These are phyloP conservation scores for Paecilomyces variotii DNA, from an alignment of 2,329 filamentous ascomycete genomes.

Conservation along the genomic window DNA sequence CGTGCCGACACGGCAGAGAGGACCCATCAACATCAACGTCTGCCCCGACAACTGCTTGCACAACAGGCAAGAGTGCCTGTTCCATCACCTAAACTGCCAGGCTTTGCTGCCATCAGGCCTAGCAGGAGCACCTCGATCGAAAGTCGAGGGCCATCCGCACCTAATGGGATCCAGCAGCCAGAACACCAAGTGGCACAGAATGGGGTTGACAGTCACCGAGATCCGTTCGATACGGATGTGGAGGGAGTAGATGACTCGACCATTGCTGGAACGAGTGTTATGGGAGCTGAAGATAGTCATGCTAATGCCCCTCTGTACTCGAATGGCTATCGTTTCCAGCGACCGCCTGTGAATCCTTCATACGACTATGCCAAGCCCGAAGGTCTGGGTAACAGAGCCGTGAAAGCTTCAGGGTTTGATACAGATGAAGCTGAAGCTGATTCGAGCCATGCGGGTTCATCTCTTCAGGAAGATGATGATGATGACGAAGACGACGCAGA, in stretches of 20 bases:
- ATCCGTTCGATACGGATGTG: slow-evolving; percentile 37
- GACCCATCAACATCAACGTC: slow-evolving; percentile 8
- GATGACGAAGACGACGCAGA: slow-evolving; percentile 14
- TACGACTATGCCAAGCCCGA: slow-evolving; percentile 24
- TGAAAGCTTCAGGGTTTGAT: slow-evolving; percentile 30
- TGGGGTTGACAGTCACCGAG: slow-evolving; percentile 15
- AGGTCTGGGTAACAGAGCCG: slow-evolving; percentile 24
- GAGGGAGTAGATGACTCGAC: slow-evolving; percentile 38
- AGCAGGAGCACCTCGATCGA: slow-evolving; percentile 13
- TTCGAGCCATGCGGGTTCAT: slow-evolving; percentile 22
- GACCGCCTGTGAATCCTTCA: slow-evolving; percentile 14
- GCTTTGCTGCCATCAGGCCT: slow-evolving; percentile 7
- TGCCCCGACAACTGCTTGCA: slow-evolving; percentile 24
- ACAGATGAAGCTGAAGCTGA: slow-evolving; percentile 25
- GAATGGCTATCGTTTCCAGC: slow-evolving; percentile 9
- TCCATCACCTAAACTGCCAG: slow-evolving; percentile 19
- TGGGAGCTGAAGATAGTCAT: slow-evolving; percentile 24
- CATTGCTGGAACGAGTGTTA: slow-evolving; percentile 30
- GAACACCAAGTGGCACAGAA: slow-evolving; percentile 4
- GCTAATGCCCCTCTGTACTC: slow-evolving; percentile 13
- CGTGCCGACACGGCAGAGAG: slow-evolving; percentile 16
- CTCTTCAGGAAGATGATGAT: slow-evolving; percentile 22
- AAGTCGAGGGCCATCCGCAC: slow-evolving; percentile 7
- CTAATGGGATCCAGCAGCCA: slow-evolving; percentile 8
- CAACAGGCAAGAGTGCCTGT: slow-evolving; percentile 28